A percentile compares a stretch with the other conserved stretches of the same genome.
phyloP scores from a whole-genome alignment of 1,284 basidiomycete genomes.

The Marasmius oreades region DNA sequence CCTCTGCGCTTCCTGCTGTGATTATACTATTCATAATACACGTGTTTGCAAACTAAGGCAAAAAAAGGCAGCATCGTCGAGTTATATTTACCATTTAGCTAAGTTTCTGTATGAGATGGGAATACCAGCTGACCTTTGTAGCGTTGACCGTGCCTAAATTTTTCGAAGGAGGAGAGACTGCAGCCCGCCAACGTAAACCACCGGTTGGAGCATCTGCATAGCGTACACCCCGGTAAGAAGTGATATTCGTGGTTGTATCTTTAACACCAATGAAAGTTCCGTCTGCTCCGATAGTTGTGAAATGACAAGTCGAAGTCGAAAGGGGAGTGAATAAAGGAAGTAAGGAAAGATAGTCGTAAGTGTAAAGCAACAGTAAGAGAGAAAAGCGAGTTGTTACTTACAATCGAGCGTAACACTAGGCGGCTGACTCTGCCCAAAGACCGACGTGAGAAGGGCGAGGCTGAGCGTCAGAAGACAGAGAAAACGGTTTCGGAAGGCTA shows the following conservation, averaged over 20 bases:
- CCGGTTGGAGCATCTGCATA: constrained; percentile 37
- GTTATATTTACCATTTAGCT: not conserved
- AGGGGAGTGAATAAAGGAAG: too few species aligned
- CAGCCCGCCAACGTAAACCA: constrained; percentile 34
- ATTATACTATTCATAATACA: constrained; percentile 27
- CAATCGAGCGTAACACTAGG: too few species aligned
- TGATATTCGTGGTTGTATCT: constrained; percentile 27
- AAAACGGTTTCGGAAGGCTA: too few species aligned
- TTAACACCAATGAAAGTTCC: constrained; percentile 32
- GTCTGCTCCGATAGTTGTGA: constrained; percentile 21
- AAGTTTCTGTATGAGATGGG: not conserved
- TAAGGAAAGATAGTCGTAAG: too few species aligned
- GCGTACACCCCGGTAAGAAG: constrained; percentile 32
- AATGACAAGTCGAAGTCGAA: too few species aligned
- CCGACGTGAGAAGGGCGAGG: too few species aligned
- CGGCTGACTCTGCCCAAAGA: too few species aligned
- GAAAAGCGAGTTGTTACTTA: too few species aligned
- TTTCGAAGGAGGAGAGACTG: constrained; percentile 33
- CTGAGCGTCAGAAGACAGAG: too few species aligned
- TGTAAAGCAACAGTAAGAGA: too few species aligned
- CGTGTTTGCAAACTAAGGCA: constrained; percentile 26
- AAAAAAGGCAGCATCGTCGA: not conserved
- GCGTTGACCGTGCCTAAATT: constrained; percentile 34
- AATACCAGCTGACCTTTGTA: constrained; percentile 21
- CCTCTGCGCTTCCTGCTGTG: constrained; percentile 30